Evolutionary conservation across 2,329 filamentous ascomycete species (phyloP).

Genomic region (Fusarium anguioides): DNA sequence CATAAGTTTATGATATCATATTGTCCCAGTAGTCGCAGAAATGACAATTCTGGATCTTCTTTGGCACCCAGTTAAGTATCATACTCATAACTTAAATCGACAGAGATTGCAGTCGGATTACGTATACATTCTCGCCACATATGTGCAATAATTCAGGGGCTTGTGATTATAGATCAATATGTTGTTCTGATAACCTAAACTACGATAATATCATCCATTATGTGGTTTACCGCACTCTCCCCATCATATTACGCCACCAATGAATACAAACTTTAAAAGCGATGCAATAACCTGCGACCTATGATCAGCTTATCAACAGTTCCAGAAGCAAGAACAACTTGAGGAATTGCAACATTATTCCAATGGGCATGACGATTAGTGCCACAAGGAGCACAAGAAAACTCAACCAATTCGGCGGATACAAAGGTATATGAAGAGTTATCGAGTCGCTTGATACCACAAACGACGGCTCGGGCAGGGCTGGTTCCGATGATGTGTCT

Average conservation of each 20-base stretch:
- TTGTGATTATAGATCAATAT: not conserved
- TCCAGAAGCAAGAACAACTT: not conserved
- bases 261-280: conserved; percentile 17
- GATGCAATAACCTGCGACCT: not conserved
- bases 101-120: not conserved
- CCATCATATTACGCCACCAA: conserved; percentile 31
- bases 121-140: not conserved
- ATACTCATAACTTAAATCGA: too few species aligned
- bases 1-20: too few species aligned
- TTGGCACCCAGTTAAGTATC: too few species aligned
- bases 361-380: not conserved
- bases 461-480: not conserved
- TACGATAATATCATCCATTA: conserved; percentile 31
- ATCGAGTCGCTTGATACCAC: conserved; percentile 6
- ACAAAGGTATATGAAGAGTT: not conserved
- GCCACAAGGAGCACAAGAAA: not conserved
- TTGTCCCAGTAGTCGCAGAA: too few species aligned
- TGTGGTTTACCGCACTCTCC: conserved; percentile 24
- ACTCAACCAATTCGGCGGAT: not conserved
- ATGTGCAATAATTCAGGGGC: not conserved
- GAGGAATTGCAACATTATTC: not conserved
- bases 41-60: too few species aligned
- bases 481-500: not conserved
- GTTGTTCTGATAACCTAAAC: conserved; percentile 29
- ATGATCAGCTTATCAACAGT: not conserved